Base-by-base conservation (phyloP, 2,329 filamentous ascomycete genomes). In the Cryphonectria radicalis region DNA sequence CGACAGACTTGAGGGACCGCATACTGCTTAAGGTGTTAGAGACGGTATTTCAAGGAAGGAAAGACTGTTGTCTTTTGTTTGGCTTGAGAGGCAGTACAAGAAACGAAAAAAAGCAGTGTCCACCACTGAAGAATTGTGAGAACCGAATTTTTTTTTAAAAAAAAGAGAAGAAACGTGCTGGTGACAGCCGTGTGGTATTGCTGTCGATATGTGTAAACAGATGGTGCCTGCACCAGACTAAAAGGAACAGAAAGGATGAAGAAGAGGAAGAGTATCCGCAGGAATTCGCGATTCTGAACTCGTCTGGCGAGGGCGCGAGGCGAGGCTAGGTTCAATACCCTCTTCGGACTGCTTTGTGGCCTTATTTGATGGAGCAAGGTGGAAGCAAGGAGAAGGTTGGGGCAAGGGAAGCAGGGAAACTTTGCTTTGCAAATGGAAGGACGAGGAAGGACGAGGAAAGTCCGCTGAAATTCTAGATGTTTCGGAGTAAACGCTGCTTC, bases 1-100 rank as follows among this genome's bases (percentile, higher is more conserved):
- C 81, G 46, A 87, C 79, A 1, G 83, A 82, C 19, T 83, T 83
- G 25, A 63, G 63, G 6, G 4, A 28, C 37, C 46, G 17, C 50
- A 62, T n/a, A 19, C 5, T 53, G 76, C 37, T 68, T 74, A 55
- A 78, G 72, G 70, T 73, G 8, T 66, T 42, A 66, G 79, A 76
- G 70, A 78, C 74, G 40, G 14, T 28, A 28, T 28, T 57, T 28
- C 17, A 3, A 25, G 22, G 43, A 42, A 22, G 8, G 60, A 17
- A 63, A 63, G 22, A n/a, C 25, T 3, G 62, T 19, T 22, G 40
- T 7, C 17, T 40, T 8, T 59, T 14, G 3, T 32, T 19, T 14
- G 11, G 28, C 28, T 59, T 14, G 25, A 32, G 55, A 35, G 35
- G 28, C 14, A 59, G 28, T 19, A 59, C 13, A 35, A 59, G 28